Evolutionary conservation across 345 rosid species (phyloP).

Genomic region (Populus alba): DNA sequence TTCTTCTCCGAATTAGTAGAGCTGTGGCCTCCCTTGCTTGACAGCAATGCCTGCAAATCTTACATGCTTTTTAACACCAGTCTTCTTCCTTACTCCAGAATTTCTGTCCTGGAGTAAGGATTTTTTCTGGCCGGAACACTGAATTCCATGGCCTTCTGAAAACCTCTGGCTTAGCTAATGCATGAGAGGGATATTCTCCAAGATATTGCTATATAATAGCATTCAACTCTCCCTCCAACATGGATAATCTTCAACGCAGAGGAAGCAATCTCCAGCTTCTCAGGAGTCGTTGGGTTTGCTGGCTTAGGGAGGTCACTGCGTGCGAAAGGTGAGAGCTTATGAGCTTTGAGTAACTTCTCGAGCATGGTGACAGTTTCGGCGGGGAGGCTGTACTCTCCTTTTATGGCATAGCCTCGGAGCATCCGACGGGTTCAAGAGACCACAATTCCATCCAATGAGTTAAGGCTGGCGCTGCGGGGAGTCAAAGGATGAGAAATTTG

Average conservation of each 20-base stretch:
- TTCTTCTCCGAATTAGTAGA: background rate
- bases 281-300: background rate
- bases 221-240: constrained; percentile 32
- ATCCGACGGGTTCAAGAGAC: constrained; percentile 14
- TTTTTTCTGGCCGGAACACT: constrained; percentile 35
- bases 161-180: constrained; percentile 45
- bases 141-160: constrained; percentile 49
- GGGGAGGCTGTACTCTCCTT: background rate
- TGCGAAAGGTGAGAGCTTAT: constrained; percentile 11
- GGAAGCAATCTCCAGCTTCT: background rate
- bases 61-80: constrained; percentile 21
- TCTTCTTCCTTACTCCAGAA: constrained; percentile 17
- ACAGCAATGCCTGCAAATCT: constrained; percentile 30
- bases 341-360: constrained; percentile 28
- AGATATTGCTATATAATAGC: constrained; percentile 41
- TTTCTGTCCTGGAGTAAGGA: constrained; percentile 40
- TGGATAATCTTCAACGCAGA: constrained; percentile 39
- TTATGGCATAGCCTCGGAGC: background rate
- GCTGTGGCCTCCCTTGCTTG: background rate
- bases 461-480: background rate
- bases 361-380: constrained; percentile 18
- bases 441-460: background rate
- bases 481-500: background rate
- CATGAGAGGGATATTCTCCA: constrained; percentile 41
- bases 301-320: background rate